Base-by-base conservation (phyloP, 1,284 basidiomycete species). In the Irpex sp. region DNA sequence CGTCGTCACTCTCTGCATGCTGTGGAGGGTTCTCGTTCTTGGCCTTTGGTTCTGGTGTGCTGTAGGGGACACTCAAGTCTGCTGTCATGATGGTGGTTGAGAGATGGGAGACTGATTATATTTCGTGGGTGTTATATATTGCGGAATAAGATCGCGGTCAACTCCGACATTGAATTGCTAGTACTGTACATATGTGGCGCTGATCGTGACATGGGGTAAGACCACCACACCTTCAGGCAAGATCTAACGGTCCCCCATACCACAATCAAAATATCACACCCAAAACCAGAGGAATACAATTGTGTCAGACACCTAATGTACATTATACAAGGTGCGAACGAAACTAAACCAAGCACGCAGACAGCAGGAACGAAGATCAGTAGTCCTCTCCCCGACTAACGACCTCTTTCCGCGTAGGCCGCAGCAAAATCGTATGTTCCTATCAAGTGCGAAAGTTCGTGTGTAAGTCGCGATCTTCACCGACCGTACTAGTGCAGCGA, bases 331-430 rank as follows among this genome's bases (percentile, higher is more conserved):
- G 28, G 28, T 28, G 28, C 4, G 28, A 28, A 42, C 39, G 39
- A 42, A 42, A 42, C 39, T 3, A 42, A 42, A n/a, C 10, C 39
- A 12, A n/a, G 39, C 16, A 4, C 10, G 10, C 39, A 42, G 4
- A 42, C 3, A n/a, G 5, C 9, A 10, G 23, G 2, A 53, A 35
- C 19, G 23, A 45, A 58, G 58, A 58, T 66, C 66, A 76, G 66
- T 96, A 98, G 75, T 98, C 96, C 64, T 93, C 91, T 36, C 96
- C 96, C 66, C 95, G 83, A 69, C 92, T 94, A 45, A 99, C 94
- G 6, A 99, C 87, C 76, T 99, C 97, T 72, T 97, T 98, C 69
- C 89, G 88, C 2, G 94, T 97, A 45, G 96, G 75, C 45, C 75
- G 73, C 53, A 98, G 80, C 39, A 98, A 74, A 65, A 98, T 94